Percentiles rank a stretch among this genome's conserved stretches.
Conservation (phyloP, 805 yeast genomes). For the Wickerhamomyces alni region DNA sequence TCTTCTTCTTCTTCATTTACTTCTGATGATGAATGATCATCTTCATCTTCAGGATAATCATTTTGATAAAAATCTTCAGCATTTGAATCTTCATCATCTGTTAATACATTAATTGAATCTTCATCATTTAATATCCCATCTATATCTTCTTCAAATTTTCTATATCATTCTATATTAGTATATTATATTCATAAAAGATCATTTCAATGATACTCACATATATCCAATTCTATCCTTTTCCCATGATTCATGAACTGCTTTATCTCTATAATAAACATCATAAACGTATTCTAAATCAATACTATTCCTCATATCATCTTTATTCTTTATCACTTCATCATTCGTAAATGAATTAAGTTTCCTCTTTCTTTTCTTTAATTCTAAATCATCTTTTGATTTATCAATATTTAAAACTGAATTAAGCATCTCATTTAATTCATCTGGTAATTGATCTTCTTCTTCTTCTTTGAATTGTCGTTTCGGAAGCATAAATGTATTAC, state of each 20-base stretch:
- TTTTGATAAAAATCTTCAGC: slow-evolving; percentile 90
- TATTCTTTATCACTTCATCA: no score
- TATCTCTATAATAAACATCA: slow-evolving; percentile 75
- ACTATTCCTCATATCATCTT: no score
- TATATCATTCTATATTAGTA: not conserved
- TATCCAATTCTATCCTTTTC: slow-evolving; percentile 30
- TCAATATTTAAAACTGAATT: slow-evolving; percentile 46
- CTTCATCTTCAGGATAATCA: slow-evolving; percentile 94
- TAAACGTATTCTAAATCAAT: slow-evolving; percentile 74
- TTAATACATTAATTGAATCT: slow-evolving; percentile 31
- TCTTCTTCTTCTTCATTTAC: not conserved
- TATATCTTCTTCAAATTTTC: slow-evolving; percentile 35
- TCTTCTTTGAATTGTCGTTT: slow-evolving; percentile 3
- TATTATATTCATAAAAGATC: not conserved
- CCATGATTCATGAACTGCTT: slow-evolving; percentile 49
- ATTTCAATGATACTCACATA: slow-evolving; percentile 12
- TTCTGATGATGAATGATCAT: slow-evolving; percentile 36
- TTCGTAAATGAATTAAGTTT: no score
- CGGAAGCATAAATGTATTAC: slow-evolving; percentile 21
- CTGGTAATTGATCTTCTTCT: slow-evolving; percentile 37
- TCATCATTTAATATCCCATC: slow-evolving; percentile 28
- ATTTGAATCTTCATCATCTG: slow-evolving; percentile 81
- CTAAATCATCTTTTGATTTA: slow-evolving; percentile 8
- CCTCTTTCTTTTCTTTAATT: slow-evolving; percentile 21
- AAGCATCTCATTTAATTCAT: slow-evolving; percentile 73